phyloP scores from a whole-genome alignment of 768 basidiomycete genomes.

The Suillus brevipes region DNA sequence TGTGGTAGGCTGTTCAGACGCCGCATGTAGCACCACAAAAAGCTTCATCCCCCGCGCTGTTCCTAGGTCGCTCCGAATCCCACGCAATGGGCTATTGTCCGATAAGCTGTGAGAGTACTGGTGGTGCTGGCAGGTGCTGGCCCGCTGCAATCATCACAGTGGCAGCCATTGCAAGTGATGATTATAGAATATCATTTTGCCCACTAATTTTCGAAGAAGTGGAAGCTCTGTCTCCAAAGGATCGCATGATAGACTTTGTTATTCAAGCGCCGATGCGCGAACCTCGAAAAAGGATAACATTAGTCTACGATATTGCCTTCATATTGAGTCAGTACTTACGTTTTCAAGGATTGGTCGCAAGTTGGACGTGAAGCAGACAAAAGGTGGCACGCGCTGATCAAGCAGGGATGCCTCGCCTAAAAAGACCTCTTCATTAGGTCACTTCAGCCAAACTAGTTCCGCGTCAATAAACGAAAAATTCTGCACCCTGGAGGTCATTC shows the following conservation, averaged over 20 bases:
- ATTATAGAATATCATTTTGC: neutral
- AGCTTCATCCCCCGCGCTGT: neutral
- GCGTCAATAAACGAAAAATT: slow-evolving; percentile 8
- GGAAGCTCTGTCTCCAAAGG: neutral
- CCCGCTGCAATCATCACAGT: neutral
- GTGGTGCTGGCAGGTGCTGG: no score
- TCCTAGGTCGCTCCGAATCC: neutral
- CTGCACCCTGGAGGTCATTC: neutral
- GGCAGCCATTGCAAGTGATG: neutral
- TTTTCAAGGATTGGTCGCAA: neutral
- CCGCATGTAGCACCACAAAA: neutral
- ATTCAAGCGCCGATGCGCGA: neutral
- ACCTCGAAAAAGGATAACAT: neutral
- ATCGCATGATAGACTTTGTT: neutral
- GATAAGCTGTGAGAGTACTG: neutral
- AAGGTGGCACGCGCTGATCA: neutral
- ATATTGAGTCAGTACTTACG: neutral
- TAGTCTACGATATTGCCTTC: neutral
- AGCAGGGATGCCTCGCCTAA: slow-evolving; percentile 13
- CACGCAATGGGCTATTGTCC: neutral
- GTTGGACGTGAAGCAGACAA: neutral
- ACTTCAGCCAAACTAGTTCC: slow-evolving; percentile 11
- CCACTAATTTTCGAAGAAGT: neutral
- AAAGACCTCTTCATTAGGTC: slow-evolving; percentile 18
- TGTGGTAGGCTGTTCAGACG: neutral